Base-by-base conservation (phyloP, 371 early-diverging fungal genomes). In the Mucor circinelloides region DNA sequence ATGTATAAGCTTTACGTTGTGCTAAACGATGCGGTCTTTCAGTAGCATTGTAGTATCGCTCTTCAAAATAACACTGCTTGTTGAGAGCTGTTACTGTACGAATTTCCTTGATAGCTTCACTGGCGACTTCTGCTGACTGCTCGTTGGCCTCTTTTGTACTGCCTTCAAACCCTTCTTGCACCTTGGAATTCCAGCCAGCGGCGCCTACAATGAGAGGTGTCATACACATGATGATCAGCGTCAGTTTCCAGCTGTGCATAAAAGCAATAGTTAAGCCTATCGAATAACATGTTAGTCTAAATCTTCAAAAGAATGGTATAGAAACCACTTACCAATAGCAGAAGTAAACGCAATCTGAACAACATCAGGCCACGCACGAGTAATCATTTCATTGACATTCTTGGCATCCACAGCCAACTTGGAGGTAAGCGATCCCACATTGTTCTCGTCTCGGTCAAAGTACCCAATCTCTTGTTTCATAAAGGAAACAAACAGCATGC, bases 11-110 rank as follows among this genome's bases (percentile, higher is more conserved):
- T 63, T 84, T 84, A 32, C 78, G 77, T 30, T 85, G 66, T 17
- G 90, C 90, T 27, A 80, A 71, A 1, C 76, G 68, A 66, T 94
- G 90, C 8, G 95, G 94, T 21, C 70, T 80, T 15, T 78, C 72
- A 31, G 90, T 86, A 55, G 87, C 86, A 13, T 77, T 64, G 21
- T 62, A 62, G 67, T 90, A 95, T 36, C 79, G 67, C 5, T 68
- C 61, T 70, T 88, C 86, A 58, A 95, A 92, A 36, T 80, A 73
- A 23, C 62, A 44, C 66, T 98, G 96, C 66, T 92, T 90, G 25
- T 90, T 92, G 19, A 97, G 79, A 0, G 91, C 79, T 38, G 89
- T 85, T 21, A 97, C 95, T 1, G 97, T 97, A 40, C 97, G 89
- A 55, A 97, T 91, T 77, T 91, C 89, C 63, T 87, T 79, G 50